Evolutionary conservation across 2,329 filamentous ascomycete species (phyloP), one percentile per base, ranked within the genome.

Genomic region (Pseudocercospora fijiensis): DNA sequence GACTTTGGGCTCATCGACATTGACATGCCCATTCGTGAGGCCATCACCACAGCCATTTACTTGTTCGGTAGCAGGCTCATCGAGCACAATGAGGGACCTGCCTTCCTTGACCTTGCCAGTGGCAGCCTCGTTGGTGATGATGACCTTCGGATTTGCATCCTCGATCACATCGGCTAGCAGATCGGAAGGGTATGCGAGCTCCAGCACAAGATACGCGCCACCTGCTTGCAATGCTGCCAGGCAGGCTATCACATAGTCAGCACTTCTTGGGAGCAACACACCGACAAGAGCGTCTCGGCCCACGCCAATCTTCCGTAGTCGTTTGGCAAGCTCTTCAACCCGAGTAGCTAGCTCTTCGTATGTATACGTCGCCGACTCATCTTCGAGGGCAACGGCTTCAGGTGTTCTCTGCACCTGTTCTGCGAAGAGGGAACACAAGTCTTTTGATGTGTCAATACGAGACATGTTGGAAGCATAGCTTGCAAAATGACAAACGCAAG

Each of bases 171-270:
- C 90, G 58, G 88, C 85, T 65, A 94, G 80, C 56, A 93, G 80
- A 61, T 86, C 87, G 0, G 88, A 85, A 13, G 90, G 90, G 67
- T 93, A 93, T 2, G 90, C 90, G 56, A 92, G 81, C 77, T 94
- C 90, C 2, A 94, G 84, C 1, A 93, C 90, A 4, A 94, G 81
- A 73, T 92, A 94, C 1, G 90, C 90, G 60, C 90, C 90, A 58
- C 90, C 90, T 1, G 90, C 90, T 64, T 89, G 86, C 43, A 93
- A 83, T n/a, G 89, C 86, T 26, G 90, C 90, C 58, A 94, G 81
- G 73, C 88, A 92, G 16, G 90, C 87, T 76, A 93, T 87, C 65
- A 94, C 88, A 77, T 93, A 92, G 77, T 92, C 85, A 56, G 89
- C 89, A 74, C 89, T 91, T 60, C 90, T 86, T 61, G 86, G 88